These are phyloP conservation scores for Hansenula anomala DNA, from an alignment of 1,139 yeast species.

Conservation along the genomic window DNA sequence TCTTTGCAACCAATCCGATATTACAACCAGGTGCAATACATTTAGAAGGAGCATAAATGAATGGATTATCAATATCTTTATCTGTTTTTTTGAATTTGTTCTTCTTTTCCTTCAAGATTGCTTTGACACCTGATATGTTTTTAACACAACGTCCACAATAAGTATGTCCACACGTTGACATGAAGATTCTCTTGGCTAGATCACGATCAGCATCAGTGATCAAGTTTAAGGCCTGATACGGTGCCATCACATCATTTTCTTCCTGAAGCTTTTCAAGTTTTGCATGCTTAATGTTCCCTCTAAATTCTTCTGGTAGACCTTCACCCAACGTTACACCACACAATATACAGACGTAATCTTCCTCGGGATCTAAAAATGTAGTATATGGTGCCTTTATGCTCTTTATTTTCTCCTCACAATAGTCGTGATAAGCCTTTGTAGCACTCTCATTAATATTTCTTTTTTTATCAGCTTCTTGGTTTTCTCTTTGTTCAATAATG, in stretches of 20 bases:
- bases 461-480: conserved; percentile 29
- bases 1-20: conserved; percentile 27
- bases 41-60: conserved; percentile 40
- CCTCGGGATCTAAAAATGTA: conserved; percentile 25
- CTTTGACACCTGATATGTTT: conserved; percentile 41
- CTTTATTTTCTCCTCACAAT: conserved; percentile 18
- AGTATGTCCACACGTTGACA: conserved; percentile 75
- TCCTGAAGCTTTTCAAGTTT: conserved; percentile 27
- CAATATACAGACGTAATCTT: conserved; percentile 50
- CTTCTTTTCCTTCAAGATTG: conserved; percentile 6
- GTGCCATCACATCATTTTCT: conserved; percentile 43
- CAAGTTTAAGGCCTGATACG: conserved; percentile 53
- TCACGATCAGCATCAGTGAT: conserved; percentile 53
- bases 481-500: conserved; percentile 30
- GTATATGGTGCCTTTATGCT: conserved; percentile 28
- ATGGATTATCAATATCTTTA: conserved; percentile 40
- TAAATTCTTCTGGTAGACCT: conserved; percentile 58
- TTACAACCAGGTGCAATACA: conserved; percentile 42
- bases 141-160: conserved; percentile 84
- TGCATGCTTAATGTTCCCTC: conserved; percentile 22
- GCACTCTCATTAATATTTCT: conserved; percentile 27
- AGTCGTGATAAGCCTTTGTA: conserved; percentile 20
- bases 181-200: conserved; percentile 64
- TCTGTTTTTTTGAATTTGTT: conserved; percentile 9
- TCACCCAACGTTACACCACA: conserved; percentile 70